A percentile compares a stretch with the other conserved stretches of the same genome.
Conservation (phyloP, 2,329 filamentous ascomycete genomes). For the Xylariaceae sp. region DNA sequence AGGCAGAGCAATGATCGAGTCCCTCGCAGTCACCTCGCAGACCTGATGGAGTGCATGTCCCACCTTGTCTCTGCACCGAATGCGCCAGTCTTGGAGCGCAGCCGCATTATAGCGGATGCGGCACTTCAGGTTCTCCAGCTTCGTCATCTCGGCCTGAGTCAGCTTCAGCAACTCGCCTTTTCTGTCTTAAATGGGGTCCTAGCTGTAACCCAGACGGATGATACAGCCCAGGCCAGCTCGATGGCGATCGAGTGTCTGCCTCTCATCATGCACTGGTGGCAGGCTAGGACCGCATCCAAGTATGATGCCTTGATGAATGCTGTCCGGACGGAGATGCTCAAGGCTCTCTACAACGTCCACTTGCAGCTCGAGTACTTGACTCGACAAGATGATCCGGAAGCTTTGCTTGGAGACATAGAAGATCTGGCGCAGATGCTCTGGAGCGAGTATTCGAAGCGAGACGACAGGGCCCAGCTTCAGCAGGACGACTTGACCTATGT, state of each 20-base stretch:
- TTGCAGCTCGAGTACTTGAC: conserved; percentile 57
- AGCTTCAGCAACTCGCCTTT: conserved; percentile 68
- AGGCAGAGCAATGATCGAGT: conserved; percentile 25
- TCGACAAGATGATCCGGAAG: conserved; percentile 36
- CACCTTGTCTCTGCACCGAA: conserved; percentile 60
- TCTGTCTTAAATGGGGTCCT: conserved; percentile 69
- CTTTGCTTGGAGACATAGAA: conserved; percentile 47
- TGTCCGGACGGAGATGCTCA: conserved; percentile 72
- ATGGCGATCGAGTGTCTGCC: conserved; percentile 60
- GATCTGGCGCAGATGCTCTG: conserved; percentile 67
- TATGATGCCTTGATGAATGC: conserved; percentile 53
- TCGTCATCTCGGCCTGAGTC: conserved; percentile 52
- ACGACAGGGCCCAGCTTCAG: conserved; percentile 66
- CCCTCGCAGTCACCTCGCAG: conserved; percentile 37
- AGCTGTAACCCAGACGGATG: conserved; percentile 60
- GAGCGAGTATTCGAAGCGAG: conserved; percentile 68
- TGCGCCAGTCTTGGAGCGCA: conserved; percentile 56
- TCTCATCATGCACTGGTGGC: conserved; percentile 71
- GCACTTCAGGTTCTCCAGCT: conserved; percentile 58
- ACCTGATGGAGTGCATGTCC: conserved; percentile 61
- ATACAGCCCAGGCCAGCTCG: conserved; percentile 55
- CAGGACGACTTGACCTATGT: conserved; percentile 68
- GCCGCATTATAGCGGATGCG: conserved; percentile 49
- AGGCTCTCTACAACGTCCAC: conserved; percentile 61
- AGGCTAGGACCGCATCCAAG: conserved; percentile 58